A percentile compares a stretch with the other conserved stretches of the same genome.
Evolutionary conservation across 2,329 filamentous ascomycete species (phyloP).

Genomic region (Sporothrix brunneoviolacea): DNA sequence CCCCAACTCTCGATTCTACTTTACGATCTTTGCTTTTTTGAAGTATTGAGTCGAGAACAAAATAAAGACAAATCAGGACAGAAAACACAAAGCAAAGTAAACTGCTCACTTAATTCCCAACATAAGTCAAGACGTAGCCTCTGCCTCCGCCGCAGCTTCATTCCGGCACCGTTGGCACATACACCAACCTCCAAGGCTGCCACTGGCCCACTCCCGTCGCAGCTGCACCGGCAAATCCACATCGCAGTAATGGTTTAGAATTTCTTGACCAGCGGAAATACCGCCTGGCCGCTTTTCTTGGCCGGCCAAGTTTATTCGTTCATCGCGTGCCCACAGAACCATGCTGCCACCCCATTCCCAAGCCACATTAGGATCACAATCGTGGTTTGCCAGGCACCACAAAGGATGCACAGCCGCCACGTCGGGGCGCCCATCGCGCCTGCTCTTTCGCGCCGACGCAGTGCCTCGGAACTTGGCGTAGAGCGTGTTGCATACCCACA

Average conservation of each 20-base stretch:
- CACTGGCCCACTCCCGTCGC: slow-evolving; percentile 80
- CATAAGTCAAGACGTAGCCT: neutral
- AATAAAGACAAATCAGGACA: too few relatives aligned
- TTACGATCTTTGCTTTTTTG: too few relatives aligned
- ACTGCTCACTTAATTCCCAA: too few relatives aligned
- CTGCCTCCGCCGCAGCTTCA: slow-evolving; percentile 46
- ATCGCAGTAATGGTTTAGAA: slow-evolving; percentile 93
- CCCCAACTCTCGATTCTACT: too few relatives aligned
- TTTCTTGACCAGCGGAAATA: slow-evolving; percentile 72
- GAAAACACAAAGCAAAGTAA: too few relatives aligned
- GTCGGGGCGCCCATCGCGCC: slow-evolving; percentile 74
- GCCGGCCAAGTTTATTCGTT: slow-evolving; percentile 40
- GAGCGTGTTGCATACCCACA: slow-evolving; percentile 85
- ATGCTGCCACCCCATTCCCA: slow-evolving; percentile 90
- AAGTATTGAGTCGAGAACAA: too few relatives aligned
- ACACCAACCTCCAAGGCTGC: slow-evolving; percentile 82
- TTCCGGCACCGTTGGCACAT: slow-evolving; percentile 75
- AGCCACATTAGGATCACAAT: slow-evolving; percentile 86
- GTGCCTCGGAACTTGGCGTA: slow-evolving; percentile 92
- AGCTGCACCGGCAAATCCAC: slow-evolving; percentile 69
- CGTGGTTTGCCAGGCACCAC: slow-evolving; percentile 95
- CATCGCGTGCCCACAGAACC: slow-evolving; percentile 58
- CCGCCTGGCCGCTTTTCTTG: slow-evolving; percentile 39
- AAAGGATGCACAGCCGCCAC: slow-evolving; percentile 89
- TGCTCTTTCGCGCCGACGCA: slow-evolving; percentile 75